Conservation (phyloP, 345 rosid species). For the Melaleuca alternifolia region DNA sequence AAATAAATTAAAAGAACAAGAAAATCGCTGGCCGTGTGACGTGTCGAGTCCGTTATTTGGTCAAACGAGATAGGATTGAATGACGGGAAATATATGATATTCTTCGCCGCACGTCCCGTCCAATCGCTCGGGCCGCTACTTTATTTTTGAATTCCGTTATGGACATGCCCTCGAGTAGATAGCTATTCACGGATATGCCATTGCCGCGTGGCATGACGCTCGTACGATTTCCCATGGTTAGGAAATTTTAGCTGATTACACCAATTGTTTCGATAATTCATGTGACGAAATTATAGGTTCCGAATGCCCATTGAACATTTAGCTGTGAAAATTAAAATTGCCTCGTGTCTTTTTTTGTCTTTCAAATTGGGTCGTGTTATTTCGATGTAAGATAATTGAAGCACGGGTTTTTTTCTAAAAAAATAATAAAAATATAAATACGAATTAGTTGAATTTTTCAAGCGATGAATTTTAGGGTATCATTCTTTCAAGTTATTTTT, state of each 20-base stretch:
- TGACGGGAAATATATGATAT: background rate
- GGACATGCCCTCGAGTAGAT: background rate
- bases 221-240: background rate
- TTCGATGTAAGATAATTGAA: background rate
- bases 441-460: no score
- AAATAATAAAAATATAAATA: no score
- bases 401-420: no score
- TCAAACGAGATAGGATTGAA: background rate
- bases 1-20: background rate
- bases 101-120: background rate
- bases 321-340: background rate
- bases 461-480: no score
- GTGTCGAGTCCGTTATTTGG: background rate
- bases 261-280: background rate
- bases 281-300: background rate
- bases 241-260: background rate
- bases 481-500: no score
- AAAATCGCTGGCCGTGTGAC: background rate
- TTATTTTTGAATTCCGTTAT: background rate
- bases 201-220: background rate
- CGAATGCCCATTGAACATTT: background rate
- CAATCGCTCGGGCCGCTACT: background rate
- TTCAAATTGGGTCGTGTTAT: background rate
- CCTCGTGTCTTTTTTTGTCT: background rate
- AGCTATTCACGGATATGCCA: background rate